These are phyloP conservation scores for Suillus subalutaceus DNA, from an alignment of 768 basidiomycete genomes.

Conservation along the genomic window DNA sequence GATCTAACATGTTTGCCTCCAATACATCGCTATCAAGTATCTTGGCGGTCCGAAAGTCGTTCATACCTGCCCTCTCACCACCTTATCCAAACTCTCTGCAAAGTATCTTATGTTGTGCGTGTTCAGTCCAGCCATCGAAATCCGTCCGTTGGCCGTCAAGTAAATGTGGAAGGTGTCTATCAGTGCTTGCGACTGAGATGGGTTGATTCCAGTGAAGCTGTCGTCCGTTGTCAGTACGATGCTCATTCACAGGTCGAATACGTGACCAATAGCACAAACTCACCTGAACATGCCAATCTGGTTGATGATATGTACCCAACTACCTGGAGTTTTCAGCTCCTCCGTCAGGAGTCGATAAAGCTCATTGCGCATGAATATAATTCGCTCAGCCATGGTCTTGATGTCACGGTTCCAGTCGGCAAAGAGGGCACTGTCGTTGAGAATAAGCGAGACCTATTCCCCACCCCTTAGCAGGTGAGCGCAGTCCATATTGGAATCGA, in stretches of 20 bases:
- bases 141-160: constrained; percentile 84
- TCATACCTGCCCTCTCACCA: constrained; percentile 53
- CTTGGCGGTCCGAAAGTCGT: neutral
- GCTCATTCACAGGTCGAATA: neutral
- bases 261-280: constrained; percentile 17
- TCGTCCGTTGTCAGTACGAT: constrained; percentile 18
- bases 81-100: constrained; percentile 70
- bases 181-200: constrained; percentile 66
- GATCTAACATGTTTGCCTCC: neutral
- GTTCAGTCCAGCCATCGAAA: constrained; percentile 95
- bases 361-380: constrained; percentile 88
- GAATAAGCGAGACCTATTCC: constrained; percentile 72
- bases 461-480: constrained; percentile 5
- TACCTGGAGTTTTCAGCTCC: constrained; percentile 83
- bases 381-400: constrained; percentile 88
- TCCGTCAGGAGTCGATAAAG: constrained; percentile 61
- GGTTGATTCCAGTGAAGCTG: constrained; percentile 84
- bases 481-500: constrained; percentile 14
- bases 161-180: constrained; percentile 80
- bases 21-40: neutral
- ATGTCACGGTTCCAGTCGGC: constrained; percentile 92
- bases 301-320: constrained; percentile 93
- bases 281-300: constrained; percentile 99
- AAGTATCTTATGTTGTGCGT: constrained; percentile 75
- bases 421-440: constrained; percentile 75